These are phyloP conservation scores for Juncus effusus DNA, from an alignment of 176 grass and related monocot genomes.

Conservation along the genomic window DNA sequence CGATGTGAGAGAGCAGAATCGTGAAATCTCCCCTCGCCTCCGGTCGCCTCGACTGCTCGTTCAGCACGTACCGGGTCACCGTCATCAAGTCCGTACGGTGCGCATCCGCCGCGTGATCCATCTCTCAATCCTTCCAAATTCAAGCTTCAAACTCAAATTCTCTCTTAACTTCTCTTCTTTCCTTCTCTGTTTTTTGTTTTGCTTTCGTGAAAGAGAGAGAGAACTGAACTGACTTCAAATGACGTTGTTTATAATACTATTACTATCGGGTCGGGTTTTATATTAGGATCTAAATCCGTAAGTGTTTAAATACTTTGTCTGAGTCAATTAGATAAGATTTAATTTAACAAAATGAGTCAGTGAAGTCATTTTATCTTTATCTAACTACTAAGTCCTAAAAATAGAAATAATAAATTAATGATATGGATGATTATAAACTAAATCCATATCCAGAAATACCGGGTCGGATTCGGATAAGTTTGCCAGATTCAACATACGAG, in stretches of 20 bases:
- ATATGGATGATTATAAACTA: background rate
- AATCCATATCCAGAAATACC: background rate
- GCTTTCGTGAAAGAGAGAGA: constrained; percentile 2
- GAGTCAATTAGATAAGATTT: background rate
- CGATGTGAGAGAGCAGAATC: constrained; percentile 98
- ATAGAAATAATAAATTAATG: background rate
- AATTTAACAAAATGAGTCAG: background rate
- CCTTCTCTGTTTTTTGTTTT: background rate
- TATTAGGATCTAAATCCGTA: background rate
- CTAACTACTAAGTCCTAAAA: too few species aligned
- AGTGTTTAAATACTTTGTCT: background rate
- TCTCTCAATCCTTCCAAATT: constrained; percentile 8
- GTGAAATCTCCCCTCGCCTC: constrained; percentile 89
- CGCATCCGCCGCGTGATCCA: constrained; percentile 85
- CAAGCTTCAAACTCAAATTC: background rate
- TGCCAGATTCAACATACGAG: background rate
- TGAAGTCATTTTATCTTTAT: too few species aligned
- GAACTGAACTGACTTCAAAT: constrained; percentile 20
- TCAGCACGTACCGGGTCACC: constrained; percentile 84
- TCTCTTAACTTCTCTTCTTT: background rate
- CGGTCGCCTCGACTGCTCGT: constrained; percentile 74
- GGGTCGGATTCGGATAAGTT: constrained; percentile 21
- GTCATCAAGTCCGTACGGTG: constrained; percentile 94
- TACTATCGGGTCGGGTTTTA: background rate
- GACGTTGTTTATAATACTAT: constrained; percentile 21